phyloP scores from a whole-genome alignment of 129 eudicot species.

The carrot (Daucus carota) region DH1_v3.0 NC_030383.2:55115001-55115500 shows the following conservation, averaged over 20 bases:
- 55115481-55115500: not conserved
- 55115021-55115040: conserved; percentile 26
- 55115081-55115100: conserved; percentile 21
- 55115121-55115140: conserved; percentile 4
- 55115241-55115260: conserved; percentile 10
- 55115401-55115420: not conserved
- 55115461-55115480: not conserved
- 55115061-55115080: conserved; percentile 65
- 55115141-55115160: not conserved
- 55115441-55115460: not conserved
- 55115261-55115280: not conserved
- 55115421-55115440: not conserved
- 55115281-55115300: not conserved
- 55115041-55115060: conserved; percentile 29
- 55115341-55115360: not conserved
- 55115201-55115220: conserved; percentile 59
- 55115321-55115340: not conserved
- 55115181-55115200: conserved; percentile 35
- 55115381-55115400: conserved; percentile 1
- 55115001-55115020: conserved; percentile 5
- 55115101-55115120: not conserved
- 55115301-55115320: not conserved
- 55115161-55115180: conserved; percentile 33
- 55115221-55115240: conserved; percentile 66
- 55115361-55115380: not conserved